Evolutionary conservation across 371 early-diverging fungal genomes (phyloP).

Genomic region (Choanephora cucurbitarum): DNA sequence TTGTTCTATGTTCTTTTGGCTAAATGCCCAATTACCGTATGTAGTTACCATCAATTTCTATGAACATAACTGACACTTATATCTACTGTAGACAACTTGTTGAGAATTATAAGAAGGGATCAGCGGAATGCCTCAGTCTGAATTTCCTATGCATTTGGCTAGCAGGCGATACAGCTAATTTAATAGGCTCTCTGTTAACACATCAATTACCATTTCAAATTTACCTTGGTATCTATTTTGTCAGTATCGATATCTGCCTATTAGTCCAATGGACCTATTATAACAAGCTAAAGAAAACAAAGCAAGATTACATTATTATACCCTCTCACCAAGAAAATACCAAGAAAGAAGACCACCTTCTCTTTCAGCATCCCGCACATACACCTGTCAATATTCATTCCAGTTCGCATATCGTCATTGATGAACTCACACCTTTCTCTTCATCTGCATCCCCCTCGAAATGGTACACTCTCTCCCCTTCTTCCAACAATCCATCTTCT

Average conservation of each 20-base stretch:
- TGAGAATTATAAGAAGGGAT: conserved; percentile 56
- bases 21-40: conserved; percentile 78
- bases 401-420: conserved; percentile 7
- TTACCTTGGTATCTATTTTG: conserved; percentile 51
- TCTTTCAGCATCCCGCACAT: conserved; percentile 45
- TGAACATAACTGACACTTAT: background rate
- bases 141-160: conserved; percentile 69
- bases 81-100: conserved; percentile 49
- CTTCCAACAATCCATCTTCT: no score
- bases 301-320: conserved; percentile 29
- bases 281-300: conserved; percentile 19
- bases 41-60: conserved; percentile 22
- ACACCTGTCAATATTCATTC: conserved; percentile 35
- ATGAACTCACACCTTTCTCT: conserved; percentile 43
- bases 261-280: conserved; percentile 45
- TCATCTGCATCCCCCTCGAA: conserved; percentile 50
- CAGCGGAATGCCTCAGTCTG: conserved; percentile 55
- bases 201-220: conserved; percentile 76
- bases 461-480: conserved; percentile 44
- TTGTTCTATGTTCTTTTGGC: conserved; percentile 65
- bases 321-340: conserved; percentile 7
- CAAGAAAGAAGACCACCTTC: conserved; percentile 6
- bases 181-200: conserved; percentile 71
- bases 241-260: conserved; percentile 42
- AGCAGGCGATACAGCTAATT: conserved; percentile 69